Conservation (phyloP, 768 basidiomycete species). For the Tricholoma sp. region DNA sequence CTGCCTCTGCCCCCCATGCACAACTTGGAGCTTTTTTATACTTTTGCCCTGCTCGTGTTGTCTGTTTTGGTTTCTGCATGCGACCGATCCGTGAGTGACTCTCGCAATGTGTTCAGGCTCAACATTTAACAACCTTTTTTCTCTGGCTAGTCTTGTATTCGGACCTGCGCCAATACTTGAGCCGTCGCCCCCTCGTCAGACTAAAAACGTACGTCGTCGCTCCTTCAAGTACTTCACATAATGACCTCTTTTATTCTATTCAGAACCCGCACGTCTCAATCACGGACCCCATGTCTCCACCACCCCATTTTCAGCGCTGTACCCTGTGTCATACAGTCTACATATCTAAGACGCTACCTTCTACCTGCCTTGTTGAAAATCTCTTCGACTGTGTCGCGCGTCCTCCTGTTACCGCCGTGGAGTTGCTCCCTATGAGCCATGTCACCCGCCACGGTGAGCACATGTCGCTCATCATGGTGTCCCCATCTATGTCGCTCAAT, state of each 20-base stretch:
- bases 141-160: neutral
- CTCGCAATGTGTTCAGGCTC: too few relatives aligned
- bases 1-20: neutral
- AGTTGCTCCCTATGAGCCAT: neutral
- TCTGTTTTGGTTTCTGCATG: too few relatives aligned
- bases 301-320: neutral
- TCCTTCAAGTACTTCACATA: neutral
- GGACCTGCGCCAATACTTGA: neutral
- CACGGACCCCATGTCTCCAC: neutral
- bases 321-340: neutral
- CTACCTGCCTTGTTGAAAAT: neutral
- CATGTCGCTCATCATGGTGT: neutral
- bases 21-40: neutral
- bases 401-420: neutral
- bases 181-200: neutral
- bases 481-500: neutral
- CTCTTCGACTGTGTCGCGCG: neutral
- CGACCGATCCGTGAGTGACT: too few relatives aligned
- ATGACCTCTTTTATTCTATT: too few relatives aligned
- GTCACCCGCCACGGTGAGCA: neutral
- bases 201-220: neutral
- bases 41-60: neutral
- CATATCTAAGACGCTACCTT: neutral
- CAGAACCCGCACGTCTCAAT: too few relatives aligned
- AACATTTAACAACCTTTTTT: too few relatives aligned